phyloP scores from a whole-genome alignment of 2,329 filamentous ascomycete species.

The Dactylellina cionopaga region DNA sequence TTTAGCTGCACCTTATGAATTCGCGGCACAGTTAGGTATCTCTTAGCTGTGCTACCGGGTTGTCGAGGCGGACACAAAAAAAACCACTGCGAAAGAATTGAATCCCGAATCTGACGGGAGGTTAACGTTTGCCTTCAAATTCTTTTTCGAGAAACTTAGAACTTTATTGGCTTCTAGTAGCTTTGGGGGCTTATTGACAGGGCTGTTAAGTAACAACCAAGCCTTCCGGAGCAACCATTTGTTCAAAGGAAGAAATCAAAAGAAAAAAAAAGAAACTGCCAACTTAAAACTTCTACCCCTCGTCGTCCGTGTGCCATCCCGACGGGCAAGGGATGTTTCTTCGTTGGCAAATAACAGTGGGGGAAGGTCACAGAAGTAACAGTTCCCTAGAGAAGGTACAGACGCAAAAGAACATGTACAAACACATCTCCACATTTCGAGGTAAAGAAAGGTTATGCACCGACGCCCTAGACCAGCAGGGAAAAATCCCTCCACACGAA shows the following conservation, averaged over 20 bases:
- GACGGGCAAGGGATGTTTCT: conserved; percentile 51
- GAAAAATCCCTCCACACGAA: conserved; percentile 47
- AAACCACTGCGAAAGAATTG: not conserved
- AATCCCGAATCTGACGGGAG: conserved; percentile 29
- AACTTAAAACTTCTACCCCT: conserved; percentile 1
- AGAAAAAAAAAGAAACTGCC: conserved; percentile 4
- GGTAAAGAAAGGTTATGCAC: conserved; percentile 26
- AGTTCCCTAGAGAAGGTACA: conserved; percentile 47
- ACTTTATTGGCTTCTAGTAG: conserved; percentile 36
- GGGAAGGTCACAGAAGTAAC: conserved; percentile 40
- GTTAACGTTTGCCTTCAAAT: conserved; percentile 37
- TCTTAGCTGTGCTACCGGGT: conserved; percentile 43
- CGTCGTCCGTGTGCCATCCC: conserved; percentile 30
- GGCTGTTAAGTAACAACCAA: conserved; percentile 8
- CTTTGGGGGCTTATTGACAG: conserved; percentile 10
- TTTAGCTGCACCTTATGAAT: conserved; percentile 29
- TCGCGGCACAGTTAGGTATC: conserved; percentile 23
- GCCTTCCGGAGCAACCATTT: conserved; percentile 13
- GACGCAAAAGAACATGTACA: conserved; percentile 37
- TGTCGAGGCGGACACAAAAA: conserved; percentile 28
- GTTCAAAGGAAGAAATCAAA: conserved; percentile 15
- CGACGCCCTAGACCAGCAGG: conserved; percentile 20
- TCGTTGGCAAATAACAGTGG: conserved; percentile 35
- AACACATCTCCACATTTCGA: conserved; percentile 36
- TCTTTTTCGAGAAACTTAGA: conserved; percentile 31